These are phyloP conservation scores for Mycena vulgaris DNA, from an alignment of 768 basidiomycete species.

Conservation along the genomic window DNA sequence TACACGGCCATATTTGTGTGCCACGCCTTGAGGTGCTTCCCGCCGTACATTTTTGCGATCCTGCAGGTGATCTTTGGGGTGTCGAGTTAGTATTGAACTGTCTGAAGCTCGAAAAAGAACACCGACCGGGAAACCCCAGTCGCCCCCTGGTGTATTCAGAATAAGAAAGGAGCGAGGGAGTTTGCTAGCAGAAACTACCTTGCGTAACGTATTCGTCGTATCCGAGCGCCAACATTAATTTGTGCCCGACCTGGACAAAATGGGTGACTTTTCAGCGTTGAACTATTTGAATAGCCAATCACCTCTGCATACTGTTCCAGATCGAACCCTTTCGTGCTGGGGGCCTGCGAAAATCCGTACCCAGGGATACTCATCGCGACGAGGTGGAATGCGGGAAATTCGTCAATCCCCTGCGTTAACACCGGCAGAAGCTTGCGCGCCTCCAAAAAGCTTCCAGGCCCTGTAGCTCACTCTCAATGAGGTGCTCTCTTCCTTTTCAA, in stretches of 20 bases:
- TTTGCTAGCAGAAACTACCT: no score
- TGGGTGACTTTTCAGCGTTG: no score
- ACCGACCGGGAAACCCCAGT: slow-evolving; percentile 61
- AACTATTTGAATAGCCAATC: no score
- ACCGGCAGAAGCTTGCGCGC: slow-evolving; percentile 70
- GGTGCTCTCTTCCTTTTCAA: neutral
- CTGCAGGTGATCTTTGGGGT: slow-evolving; percentile 45
- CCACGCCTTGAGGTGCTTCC: slow-evolving; percentile 64
- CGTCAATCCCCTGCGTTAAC: slow-evolving; percentile 57
- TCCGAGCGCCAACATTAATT: slow-evolving; percentile 64
- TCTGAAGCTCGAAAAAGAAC: neutral
- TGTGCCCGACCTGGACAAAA: slow-evolving; percentile 58
- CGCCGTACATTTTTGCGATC: slow-evolving; percentile 50
- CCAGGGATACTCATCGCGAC: slow-evolving; percentile 73
- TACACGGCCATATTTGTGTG: slow-evolving; percentile 66
- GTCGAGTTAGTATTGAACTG: slow-evolving; percentile 22
- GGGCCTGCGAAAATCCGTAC: slow-evolving; percentile 73
- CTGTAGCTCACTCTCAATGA: slow-evolving; percentile 44
- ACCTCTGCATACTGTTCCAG: slow-evolving; percentile 69
- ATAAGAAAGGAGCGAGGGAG: no score
- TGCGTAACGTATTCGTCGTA: slow-evolving; percentile 69
- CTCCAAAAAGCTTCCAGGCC: slow-evolving; percentile 75
- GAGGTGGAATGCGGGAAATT: slow-evolving; percentile 73
- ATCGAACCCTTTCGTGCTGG: slow-evolving; percentile 65
- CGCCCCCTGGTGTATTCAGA: no score